Conservation (phyloP, 2,329 filamentous ascomycete species). For the Metarhizium album region DNA sequence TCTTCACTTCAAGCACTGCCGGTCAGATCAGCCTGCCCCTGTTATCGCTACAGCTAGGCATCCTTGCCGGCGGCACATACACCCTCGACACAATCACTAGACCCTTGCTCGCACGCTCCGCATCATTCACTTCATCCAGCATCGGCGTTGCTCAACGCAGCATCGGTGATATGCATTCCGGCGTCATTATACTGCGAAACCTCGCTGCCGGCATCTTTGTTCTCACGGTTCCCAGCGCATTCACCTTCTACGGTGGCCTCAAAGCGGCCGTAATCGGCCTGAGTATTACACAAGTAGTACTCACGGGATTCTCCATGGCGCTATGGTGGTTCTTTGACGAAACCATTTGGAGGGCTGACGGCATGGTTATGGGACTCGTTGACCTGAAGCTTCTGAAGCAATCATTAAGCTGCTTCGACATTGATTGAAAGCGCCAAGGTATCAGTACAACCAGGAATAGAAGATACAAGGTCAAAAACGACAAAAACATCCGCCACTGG, state of each 20-base stretch:
- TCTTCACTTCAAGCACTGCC: conserved; percentile 18
- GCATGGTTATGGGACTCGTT: conserved; percentile 34
- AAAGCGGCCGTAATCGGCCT: conserved; percentile 29
- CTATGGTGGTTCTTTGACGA: conserved; percentile 34
- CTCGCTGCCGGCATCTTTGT: conserved; percentile 32
- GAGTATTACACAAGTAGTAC: conserved; percentile 27
- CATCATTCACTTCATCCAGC: conserved; percentile 37
- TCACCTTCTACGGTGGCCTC: conserved; percentile 25
- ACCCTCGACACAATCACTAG: conserved; percentile 29
- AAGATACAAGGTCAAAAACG: neutral
- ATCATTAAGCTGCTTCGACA: conserved; percentile 35
- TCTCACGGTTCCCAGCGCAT: conserved; percentile 28
- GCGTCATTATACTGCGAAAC: conserved; percentile 29
- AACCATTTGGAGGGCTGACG: conserved; percentile 31
- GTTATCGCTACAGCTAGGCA: conserved; percentile 33
- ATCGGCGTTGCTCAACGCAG: conserved; percentile 34
- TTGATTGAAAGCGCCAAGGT: conserved; percentile 16
- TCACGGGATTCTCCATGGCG: conserved; percentile 22
- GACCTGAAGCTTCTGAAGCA: conserved; percentile 32
- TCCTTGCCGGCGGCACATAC: conserved; percentile 32
- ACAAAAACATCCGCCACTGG: too few species aligned
- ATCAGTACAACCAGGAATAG: neutral
- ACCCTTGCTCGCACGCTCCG: conserved; percentile 35
- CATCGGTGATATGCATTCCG: conserved; percentile 37
- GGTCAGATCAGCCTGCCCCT: conserved; percentile 25